phyloP scores from a whole-genome alignment of 495 filamentous ascomycete species.

The Oidiodendron maius region DNA sequence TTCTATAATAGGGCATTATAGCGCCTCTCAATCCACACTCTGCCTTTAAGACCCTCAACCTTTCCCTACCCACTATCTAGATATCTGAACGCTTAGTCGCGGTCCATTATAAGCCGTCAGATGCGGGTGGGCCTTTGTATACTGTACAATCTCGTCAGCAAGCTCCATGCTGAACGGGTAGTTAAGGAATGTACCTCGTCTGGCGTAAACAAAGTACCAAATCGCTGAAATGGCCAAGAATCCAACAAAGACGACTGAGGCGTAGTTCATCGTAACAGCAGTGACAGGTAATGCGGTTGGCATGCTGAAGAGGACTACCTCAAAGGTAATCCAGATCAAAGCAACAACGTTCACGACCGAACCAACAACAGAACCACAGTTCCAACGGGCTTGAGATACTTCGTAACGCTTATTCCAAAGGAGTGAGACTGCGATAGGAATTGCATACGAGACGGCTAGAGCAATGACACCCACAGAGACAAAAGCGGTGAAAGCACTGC shows the following conservation, averaged over 20 bases:
- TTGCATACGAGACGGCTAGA: slow-evolving; percentile 44
- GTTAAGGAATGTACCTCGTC: slow-evolving; percentile 31
- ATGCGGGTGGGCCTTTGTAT: slow-evolving; percentile 40
- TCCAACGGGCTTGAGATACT: slow-evolving; percentile 20
- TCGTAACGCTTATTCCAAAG: slow-evolving; percentile 27
- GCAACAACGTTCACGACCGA: slow-evolving; percentile 19
- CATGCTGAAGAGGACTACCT: slow-evolving; percentile 27
- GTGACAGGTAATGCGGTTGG: slow-evolving; percentile 32
- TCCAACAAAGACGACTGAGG: slow-evolving; percentile 22
- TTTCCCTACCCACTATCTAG: no score
- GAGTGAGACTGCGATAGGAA: slow-evolving; percentile 40
- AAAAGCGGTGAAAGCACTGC: slow-evolving; percentile 43
- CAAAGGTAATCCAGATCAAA: slow-evolving; percentile 20
- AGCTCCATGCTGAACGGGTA: slow-evolving; percentile 8
- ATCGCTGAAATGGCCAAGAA: slow-evolving; percentile 34
- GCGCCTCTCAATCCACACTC: no score
- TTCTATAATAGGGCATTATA: no score
- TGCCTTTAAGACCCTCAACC: no score
- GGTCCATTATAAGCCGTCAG: slow-evolving; percentile 32
- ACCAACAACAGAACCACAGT: slow-evolving; percentile 18
- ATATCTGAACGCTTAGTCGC: no score
- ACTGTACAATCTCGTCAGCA: slow-evolving; percentile 20
- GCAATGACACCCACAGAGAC: slow-evolving; percentile 41
- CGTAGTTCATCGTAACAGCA: slow-evolving; percentile 42
- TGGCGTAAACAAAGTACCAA: slow-evolving; percentile 42